Percentiles rank a stretch among this genome's conserved stretches.
Evolutionary conservation across 306 rosid genomes (phyloP).

Genomic region (Leucaena leucocephala): DNA sequence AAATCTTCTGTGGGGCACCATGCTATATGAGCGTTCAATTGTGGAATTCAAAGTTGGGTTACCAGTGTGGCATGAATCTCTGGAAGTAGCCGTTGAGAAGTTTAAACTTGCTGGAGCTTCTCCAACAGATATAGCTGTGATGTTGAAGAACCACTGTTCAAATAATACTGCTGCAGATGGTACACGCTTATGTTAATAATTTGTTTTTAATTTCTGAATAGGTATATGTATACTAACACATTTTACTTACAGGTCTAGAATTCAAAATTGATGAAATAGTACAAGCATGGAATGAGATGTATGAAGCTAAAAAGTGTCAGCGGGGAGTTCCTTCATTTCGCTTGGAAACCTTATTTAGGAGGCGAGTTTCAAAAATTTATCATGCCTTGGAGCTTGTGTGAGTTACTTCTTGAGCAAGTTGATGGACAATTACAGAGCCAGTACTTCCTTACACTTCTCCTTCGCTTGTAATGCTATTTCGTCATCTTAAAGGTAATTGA

Average conservation of each 20-base stretch:
- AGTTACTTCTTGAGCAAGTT: constrained; percentile 13
- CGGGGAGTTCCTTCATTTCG: constrained; percentile 59
- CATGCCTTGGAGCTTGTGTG: constrained; percentile 47
- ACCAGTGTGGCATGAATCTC: constrained; percentile 57
- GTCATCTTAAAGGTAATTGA: constrained; percentile 32
- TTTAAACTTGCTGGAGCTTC: constrained; percentile 66
- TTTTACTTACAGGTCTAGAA: constrained; percentile 45
- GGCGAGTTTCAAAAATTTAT: constrained; percentile 54
- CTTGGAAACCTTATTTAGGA: constrained; percentile 56
- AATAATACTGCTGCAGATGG: constrained; percentile 50
- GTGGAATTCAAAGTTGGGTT: constrained; percentile 61
- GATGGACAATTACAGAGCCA: constrained; percentile 7
- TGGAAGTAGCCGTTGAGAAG: constrained; percentile 60
- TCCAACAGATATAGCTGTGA: constrained; percentile 55
- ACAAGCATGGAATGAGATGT: constrained; percentile 67
- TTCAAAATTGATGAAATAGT: constrained; percentile 63
- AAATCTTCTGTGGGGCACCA: constrained; percentile 63
- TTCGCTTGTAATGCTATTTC: constrained; percentile 10
- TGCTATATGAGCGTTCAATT: constrained; percentile 67
- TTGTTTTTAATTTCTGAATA: not conserved
- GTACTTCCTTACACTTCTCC: not conserved
- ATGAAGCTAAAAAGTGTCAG: constrained; percentile 56
- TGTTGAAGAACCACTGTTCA: constrained; percentile 64
- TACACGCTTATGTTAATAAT: constrained; percentile 17
- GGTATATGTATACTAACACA: not conserved